Evolutionary conservation across 2,329 filamentous ascomycete genomes (phyloP), one percentile per base, ranked within the genome.

Genomic region (Epichloe gansuensis): DNA sequence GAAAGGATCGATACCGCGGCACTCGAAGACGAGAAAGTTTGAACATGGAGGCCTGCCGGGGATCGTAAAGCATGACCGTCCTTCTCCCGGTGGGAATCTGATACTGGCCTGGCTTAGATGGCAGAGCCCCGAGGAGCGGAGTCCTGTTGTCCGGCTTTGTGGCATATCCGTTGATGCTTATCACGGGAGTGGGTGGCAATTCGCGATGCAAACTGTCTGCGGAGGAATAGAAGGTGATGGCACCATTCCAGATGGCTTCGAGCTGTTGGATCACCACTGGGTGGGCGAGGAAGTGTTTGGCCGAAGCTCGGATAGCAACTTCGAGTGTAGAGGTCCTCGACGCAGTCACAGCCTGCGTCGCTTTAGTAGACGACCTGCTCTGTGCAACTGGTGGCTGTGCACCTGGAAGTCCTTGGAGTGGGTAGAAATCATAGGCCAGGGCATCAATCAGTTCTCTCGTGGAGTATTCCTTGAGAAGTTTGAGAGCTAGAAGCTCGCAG

Each of bases 201-300:
- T 64, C 75, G 47, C 89, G 82, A 65, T 96, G 91, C 25, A 96
- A 71, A 57, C 80, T 86, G 65, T 96, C 90, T 5, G 89, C 88
- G 12, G 85, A 82, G 2, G 89, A 93, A 67, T 95, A 89, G 63
- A 97, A 96, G 58, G 93, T 89, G 57, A 97, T 93, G 17, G 87
- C 91, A 31, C 91, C 91, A 21, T 89, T 91, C 91, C 91, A 97
- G 55, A 97, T 95, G 44, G 89, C 90, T 67, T 96, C 89, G n/a
- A 97, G 75, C 64, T 96, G 90, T 66, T 94, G 89, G 8, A 96
- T 85, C 0, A 96, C 89, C 3, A 96, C 74, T 0, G 91, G 90
- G 63, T 96, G 90, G 8, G 91, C 86, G 5, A 97, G 74, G 59
- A 96, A 95, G 59, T 89, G 85, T 69, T 97, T 96, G 23, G 91